A percentile compares a stretch with the other conserved stretches of the same genome.
These are phyloP conservation scores for Fraxinus dipetala DNA, from an alignment of 305 asterid species.

Conservation along the genomic window DNA sequence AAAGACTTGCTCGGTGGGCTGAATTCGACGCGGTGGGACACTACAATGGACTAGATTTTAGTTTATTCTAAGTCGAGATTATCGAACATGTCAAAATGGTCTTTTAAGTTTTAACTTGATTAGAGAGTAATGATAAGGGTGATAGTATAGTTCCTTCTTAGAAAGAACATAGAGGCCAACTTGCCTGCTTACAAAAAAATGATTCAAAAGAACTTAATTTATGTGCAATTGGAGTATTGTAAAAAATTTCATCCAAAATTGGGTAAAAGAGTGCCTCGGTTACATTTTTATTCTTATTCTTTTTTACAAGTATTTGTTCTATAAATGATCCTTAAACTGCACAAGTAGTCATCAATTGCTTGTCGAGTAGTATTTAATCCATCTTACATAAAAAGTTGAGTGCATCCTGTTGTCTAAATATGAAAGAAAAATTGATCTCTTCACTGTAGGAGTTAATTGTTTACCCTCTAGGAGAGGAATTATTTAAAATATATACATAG, in stretches of 20 bases:
- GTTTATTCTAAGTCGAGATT: background rate
- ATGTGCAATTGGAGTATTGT: background rate
- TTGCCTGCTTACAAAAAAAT: background rate
- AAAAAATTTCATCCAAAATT: background rate
- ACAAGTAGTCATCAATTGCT: background rate
- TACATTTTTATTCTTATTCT: background rate
- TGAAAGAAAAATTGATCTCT: background rate
- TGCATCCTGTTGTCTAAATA: background rate
- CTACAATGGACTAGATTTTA: background rate
- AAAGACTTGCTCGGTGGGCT: background rate
- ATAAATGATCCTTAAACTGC: background rate
- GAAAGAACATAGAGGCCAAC: background rate
- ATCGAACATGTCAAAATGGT: slow-evolving; percentile 19
- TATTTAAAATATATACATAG: no score
- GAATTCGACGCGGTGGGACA: background rate
- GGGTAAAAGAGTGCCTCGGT: background rate
- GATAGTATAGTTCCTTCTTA: background rate
- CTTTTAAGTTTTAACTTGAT: background rate
- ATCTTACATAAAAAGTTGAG: background rate
- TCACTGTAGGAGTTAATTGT: background rate
- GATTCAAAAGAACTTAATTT: background rate
- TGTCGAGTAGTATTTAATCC: background rate
- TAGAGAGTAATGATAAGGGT: background rate
- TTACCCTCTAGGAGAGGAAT: background rate
- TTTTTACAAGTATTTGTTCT: background rate